Evolutionary conservation across 768 basidiomycete genomes (phyloP), one percentile per base, ranked within the genome.

Genomic region (Lyophyllum semitale): DNA sequence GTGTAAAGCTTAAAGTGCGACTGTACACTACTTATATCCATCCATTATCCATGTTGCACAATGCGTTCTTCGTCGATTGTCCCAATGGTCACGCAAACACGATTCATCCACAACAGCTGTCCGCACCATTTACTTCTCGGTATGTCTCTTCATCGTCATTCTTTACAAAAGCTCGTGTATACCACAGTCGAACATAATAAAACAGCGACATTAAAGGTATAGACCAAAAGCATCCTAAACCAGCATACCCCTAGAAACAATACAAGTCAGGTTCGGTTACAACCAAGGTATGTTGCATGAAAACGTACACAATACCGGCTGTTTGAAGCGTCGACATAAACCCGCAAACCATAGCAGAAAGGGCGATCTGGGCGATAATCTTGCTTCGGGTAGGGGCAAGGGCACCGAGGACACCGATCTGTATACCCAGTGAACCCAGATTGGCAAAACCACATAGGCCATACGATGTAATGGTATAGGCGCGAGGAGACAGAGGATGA

Each of bases 401-500:
- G 32, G 77, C 76, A 49, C 76, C 66, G 27, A 79, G 70, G n/a
- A 79, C 77, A 59, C 77, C 77, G 22, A 79, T 75, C 69, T 94
- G 91, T 61, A 95, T 93, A 65, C 93, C 94, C 23, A 94, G 76
- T 7, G 91, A 91, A 52, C 88, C 84, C 42, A 93, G 76, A 68
- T 95, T 95, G 55, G 91, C 91, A 65, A 96, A 96, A 9, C 95
- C 95, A 70, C 93, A 95, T 15, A 95, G 84, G 15, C 89, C 87
- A 68, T 95, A 96, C 30, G 88, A 85, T 13, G 89, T 85, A 61
- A 95, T 94, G 49, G 87, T 89, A 72, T 78, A 93, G 20, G 85
- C 90, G 53, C 89, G 91, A 27, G 71, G 77, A 20, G 85, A 85
- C 48, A 94, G 80, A 3, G 89, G 82, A 47, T 77, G 71, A 8